These are phyloP conservation scores for Rheum nobile DNA, from an alignment of 148 eudicot species.

Conservation along the genomic window DNA sequence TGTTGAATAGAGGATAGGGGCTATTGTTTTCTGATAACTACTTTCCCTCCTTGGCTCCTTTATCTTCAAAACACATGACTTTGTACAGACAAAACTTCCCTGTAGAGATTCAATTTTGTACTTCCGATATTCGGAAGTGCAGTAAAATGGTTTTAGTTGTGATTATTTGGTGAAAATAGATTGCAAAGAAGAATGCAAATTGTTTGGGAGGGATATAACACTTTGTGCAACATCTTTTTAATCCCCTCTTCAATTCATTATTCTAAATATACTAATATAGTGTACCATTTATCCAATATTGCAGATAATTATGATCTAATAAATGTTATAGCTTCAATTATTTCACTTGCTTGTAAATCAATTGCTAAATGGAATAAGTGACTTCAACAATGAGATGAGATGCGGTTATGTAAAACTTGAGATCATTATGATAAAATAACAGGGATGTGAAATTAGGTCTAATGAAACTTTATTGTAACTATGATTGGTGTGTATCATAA, in stretches of 20 bases:
- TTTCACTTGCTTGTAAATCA: background rate
- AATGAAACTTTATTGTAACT: background rate
- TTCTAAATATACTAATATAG: background rate
- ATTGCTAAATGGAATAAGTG: background rate
- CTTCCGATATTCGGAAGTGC: background rate
- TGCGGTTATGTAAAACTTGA: background rate
- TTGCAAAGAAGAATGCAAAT: background rate
- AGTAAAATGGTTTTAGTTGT: background rate
- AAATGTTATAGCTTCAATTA: background rate
- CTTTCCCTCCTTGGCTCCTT: background rate
- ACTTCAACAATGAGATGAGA: background rate
- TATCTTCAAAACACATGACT: background rate
- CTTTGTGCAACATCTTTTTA: background rate
- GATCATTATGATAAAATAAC: background rate
- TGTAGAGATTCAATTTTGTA: background rate
- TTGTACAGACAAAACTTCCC: background rate
- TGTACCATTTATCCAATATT: background rate
- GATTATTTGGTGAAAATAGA: background rate
- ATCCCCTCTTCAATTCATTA: background rate
- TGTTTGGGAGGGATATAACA: background rate
- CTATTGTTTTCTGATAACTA: background rate
- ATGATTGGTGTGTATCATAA: background rate
- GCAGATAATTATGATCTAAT: background rate
- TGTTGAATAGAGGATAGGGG: background rate
- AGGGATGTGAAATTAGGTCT: background rate